A percentile compares a stretch with the other conserved stretches of the same genome.
Conservation (phyloP, 345 rosid genomes). For the Laguncularia racemosa region DNA sequence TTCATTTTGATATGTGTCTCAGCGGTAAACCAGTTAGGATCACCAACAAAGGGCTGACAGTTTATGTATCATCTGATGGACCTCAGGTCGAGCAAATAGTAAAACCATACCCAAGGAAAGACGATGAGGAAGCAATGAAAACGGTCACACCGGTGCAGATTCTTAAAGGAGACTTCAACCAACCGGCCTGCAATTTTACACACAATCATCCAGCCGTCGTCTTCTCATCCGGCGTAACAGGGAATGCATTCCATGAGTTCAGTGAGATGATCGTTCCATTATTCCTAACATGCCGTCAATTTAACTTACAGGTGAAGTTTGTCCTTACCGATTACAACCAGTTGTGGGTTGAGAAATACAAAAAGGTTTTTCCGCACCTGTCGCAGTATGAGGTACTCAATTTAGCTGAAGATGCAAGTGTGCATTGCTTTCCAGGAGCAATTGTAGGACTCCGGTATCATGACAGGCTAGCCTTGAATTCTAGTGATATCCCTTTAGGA, state of each 20-base stretch:
- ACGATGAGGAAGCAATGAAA: constrained; percentile 13
- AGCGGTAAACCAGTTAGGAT: constrained; percentile 20
- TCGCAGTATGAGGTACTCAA: constrained; percentile 23
- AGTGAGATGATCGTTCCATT: constrained; percentile 37
- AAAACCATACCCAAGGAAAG: constrained; percentile 23
- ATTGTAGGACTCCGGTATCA: constrained; percentile 29
- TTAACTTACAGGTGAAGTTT: constrained; percentile 19
- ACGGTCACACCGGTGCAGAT: constrained; percentile 17
- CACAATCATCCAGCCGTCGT: constrained; percentile 25
- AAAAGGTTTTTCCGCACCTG: constrained; percentile 10
- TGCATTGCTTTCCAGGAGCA: constrained; percentile 40
- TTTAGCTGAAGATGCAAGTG: constrained; percentile 13
- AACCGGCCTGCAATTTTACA: constrained; percentile 16
- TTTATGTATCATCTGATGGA: constrained; percentile 15
- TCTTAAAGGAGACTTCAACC: constrained; percentile 6
- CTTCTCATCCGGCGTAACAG: constrained; percentile 27
- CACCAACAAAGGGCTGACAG: constrained; percentile 10
- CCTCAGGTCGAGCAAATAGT: background rate
- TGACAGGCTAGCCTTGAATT: constrained; percentile 17
- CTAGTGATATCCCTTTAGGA: constrained; percentile 20
- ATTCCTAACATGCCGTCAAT: constrained; percentile 33
- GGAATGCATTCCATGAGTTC: constrained; percentile 34
- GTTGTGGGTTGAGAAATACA: constrained; percentile 32
- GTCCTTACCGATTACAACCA: constrained; percentile 23
- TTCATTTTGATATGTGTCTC: constrained; percentile 19